Percentiles rank a stretch among this genome's conserved stretches.
Conservation (phyloP, 2,329 filamentous ascomycete genomes). For the Bisporella sp. region DNA sequence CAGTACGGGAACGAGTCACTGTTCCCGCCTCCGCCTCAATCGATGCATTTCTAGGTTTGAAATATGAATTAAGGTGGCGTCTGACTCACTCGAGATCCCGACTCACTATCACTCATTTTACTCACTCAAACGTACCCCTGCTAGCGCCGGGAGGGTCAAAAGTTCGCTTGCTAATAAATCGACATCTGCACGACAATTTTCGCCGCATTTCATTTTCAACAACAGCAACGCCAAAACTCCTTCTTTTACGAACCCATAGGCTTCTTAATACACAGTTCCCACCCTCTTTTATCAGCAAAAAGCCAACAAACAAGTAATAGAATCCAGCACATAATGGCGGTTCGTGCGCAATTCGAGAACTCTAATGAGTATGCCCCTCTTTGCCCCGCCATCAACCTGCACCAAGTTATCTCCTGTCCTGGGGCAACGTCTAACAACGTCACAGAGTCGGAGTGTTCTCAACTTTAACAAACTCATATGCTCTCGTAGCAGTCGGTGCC, state of each 20-base stretch:
- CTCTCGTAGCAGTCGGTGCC: constrained; percentile 86
- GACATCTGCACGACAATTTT: background rate
- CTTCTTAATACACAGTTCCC: background rate
- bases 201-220: background rate
- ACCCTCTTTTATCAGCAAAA: background rate
- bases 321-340: constrained; percentile 44
- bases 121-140: no score
- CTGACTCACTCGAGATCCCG: no score
- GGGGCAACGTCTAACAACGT: background rate
- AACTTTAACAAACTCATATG: constrained; percentile 95
- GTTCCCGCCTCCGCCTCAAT: no score
- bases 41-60: no score
- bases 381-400: constrained; percentile 8
- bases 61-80: no score
- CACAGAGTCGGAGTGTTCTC: constrained; percentile 89
- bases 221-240: background rate
- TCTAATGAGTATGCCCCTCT: constrained; percentile 65
- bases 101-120: no score
- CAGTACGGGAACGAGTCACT: no score
- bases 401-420: no score
- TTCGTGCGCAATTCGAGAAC: constrained; percentile 76
- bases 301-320: background rate
- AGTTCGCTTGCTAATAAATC: background rate
- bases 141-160: background rate
- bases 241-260: background rate